Percentiles rank a stretch among this genome's conserved stretches.
Conservation (phyloP, 371 early-diverging fungal genomes). For the Mucor circinelloides region DNA sequence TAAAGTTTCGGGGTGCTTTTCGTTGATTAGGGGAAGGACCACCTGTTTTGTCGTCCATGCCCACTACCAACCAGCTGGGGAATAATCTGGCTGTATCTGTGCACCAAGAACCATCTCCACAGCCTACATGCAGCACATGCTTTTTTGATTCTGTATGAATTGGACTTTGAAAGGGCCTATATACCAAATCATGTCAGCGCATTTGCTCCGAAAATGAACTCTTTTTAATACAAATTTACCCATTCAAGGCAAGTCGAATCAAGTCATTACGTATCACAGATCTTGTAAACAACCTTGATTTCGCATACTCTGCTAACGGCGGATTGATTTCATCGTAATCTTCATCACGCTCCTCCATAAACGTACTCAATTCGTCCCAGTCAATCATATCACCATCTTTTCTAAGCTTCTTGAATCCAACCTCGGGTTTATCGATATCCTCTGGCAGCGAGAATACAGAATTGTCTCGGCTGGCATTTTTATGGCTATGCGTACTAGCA, state of each 20-base stretch:
- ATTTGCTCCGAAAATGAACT: not conserved
- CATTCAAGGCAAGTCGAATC: slow-evolving; percentile 41
- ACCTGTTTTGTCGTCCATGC: slow-evolving; percentile 36
- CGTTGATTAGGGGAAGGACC: slow-evolving; percentile 12
- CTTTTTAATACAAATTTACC: slow-evolving; percentile 24
- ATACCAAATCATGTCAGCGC: not conserved
- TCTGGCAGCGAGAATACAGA: slow-evolving; percentile 8
- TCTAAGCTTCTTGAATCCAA: slow-evolving; percentile 10
- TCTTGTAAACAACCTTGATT: not conserved
- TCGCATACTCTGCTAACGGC: not conserved
- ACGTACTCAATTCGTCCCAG: slow-evolving; percentile 9
- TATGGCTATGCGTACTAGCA: not conserved
- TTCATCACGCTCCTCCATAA: not conserved
- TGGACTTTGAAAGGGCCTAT: slow-evolving; percentile 18
- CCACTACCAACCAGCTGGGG: slow-evolving; percentile 41
- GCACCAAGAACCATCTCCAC: slow-evolving; percentile 44
- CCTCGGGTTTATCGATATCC: not conserved
- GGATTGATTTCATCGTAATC: not conserved
- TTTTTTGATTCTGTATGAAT: not conserved
- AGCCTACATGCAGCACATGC: slow-evolving; percentile 18
- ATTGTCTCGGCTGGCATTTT: not conserved
- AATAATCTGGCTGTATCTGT: slow-evolving; percentile 30
- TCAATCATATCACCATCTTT: slow-evolving; percentile 16
- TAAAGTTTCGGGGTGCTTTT: slow-evolving; percentile 29
- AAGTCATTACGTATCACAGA: slow-evolving; percentile 25